phyloP scores from a whole-genome alignment of 2,329 filamentous ascomycete genomes.

The Colletotrichum endophyticum region DNA sequence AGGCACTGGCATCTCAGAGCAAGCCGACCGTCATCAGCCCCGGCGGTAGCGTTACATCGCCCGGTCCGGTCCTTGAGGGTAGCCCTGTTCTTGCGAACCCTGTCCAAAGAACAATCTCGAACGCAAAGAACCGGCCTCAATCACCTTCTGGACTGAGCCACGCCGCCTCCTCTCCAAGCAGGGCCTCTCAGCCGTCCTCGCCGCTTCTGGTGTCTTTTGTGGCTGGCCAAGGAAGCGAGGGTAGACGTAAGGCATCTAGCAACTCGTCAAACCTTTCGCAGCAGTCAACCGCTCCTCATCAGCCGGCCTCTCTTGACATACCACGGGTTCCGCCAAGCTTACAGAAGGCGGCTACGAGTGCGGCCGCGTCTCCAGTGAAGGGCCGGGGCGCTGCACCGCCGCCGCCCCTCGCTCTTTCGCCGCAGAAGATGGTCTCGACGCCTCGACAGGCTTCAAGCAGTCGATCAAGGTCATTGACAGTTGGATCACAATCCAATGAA shows the following conservation, averaged over 20 bases:
- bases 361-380: constrained; percentile 61
- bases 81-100: constrained; percentile 84
- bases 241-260: constrained; percentile 87
- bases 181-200: constrained; percentile 70
- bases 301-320: constrained; percentile 75
- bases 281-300: constrained; percentile 71
- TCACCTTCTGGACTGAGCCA: constrained; percentile 85
- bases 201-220: constrained; percentile 97
- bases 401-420: constrained; percentile 59
- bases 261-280: constrained; percentile 85
- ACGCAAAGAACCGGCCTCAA: constrained; percentile 83
- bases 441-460: constrained; percentile 69
- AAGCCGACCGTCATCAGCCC: constrained; percentile 55
- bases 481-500: constrained; percentile 95
- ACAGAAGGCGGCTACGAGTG: constrained; percentile 63
- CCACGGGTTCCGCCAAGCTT: constrained; percentile 65
- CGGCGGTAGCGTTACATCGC: constrained; percentile 54
- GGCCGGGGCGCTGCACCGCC: constrained; percentile 54
- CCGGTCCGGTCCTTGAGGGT: constrained; percentile 77
- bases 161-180: constrained; percentile 84
- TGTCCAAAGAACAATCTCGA: constrained; percentile 81
- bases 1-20: constrained; percentile 76
- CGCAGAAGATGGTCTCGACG: constrained; percentile 66
- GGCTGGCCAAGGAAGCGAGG: constrained; percentile 78
- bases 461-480: constrained; percentile 85